A percentile compares a stretch with the other conserved stretches of the same genome.
These are phyloP conservation scores for Diaporthe humulicola DNA, from an alignment of 2,329 filamentous ascomycete genomes.

Conservation along the genomic window DNA sequence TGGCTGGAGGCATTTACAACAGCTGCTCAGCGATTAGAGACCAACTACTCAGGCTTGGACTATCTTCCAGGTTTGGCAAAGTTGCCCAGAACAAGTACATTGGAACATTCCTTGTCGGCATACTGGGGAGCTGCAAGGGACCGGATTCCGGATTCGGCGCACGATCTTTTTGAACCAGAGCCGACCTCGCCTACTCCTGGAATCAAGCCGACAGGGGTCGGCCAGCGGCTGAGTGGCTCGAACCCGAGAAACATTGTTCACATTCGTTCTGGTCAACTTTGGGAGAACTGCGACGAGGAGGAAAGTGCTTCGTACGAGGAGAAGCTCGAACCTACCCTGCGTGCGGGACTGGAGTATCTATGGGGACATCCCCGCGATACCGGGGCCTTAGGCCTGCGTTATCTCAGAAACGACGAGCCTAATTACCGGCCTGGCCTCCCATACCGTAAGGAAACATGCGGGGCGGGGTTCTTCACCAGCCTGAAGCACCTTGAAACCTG, in stretches of 20 bases:
- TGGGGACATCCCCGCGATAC: neutral
- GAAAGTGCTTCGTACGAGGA: neutral
- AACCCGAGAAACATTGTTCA: neutral
- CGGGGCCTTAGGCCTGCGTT: neutral
- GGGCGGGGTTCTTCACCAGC: slow-evolving; percentile 2
- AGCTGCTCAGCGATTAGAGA: neutral
- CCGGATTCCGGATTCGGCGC: neutral
- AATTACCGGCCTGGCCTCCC: neutral
- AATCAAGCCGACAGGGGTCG: neutral
- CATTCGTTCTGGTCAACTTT: neutral
- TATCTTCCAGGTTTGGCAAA: neutral
- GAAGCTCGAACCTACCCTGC: neutral
- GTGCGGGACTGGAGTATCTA: neutral
- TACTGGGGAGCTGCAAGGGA: neutral
- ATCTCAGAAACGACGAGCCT: neutral
- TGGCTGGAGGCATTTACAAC: slow-evolving; percentile 1
- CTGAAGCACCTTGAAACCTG: neutral
- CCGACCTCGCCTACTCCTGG: neutral
- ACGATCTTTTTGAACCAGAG: neutral
- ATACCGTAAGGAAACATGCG: neutral
- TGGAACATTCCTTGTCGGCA: neutral
- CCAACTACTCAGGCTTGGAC: neutral
- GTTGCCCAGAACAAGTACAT: neutral
- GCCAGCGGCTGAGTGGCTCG: neutral
- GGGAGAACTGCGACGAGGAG: neutral